Conservation (phyloP, 805 yeast genomes). For the Pichia gijzeniarum region DNA sequence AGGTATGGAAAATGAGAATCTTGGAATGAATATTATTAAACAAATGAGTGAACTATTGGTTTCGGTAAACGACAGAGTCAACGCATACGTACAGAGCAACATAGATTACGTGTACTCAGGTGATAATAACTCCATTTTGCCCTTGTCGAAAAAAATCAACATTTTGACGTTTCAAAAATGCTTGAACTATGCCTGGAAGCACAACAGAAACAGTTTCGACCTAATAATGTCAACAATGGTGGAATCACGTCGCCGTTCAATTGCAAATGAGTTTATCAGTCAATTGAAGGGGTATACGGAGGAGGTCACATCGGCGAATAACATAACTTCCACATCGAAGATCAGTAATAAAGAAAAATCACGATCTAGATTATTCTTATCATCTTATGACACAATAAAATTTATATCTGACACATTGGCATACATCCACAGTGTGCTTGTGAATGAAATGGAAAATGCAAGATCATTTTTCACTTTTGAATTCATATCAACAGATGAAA, state of each 20-base stretch:
- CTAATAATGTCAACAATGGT: slow-evolving; percentile 56
- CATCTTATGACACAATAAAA: slow-evolving; percentile 74
- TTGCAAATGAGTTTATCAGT: slow-evolving; percentile 60
- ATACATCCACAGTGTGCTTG: slow-evolving; percentile 76
- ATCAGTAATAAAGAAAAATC: slow-evolving; percentile 31
- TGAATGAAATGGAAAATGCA: slow-evolving; percentile 78
- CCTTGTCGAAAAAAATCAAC: slow-evolving; percentile 16
- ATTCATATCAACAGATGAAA: slow-evolving; percentile 13
- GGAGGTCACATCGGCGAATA: slow-evolving; percentile 12
- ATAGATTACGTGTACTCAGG: slow-evolving; percentile 23
- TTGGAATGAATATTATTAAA: slow-evolving; percentile 61
- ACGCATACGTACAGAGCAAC: slow-evolving; percentile 31
- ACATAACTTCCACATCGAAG: background rate
- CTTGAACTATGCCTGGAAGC: slow-evolving; percentile 25
- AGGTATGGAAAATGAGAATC: slow-evolving; percentile 56
- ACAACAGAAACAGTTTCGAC: slow-evolving; percentile 47
- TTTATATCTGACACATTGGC: slow-evolving; percentile 86
- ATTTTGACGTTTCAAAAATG: slow-evolving; percentile 26
- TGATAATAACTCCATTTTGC: slow-evolving; percentile 12
- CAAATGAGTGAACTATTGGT: slow-evolving; percentile 48
- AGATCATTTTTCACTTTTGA: slow-evolving; percentile 49
- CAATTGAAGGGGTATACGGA: slow-evolving; percentile 41
- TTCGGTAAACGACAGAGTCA: slow-evolving; percentile 48
- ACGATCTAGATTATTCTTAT: slow-evolving; percentile 36
- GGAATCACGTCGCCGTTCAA: slow-evolving; percentile 56